phyloP scores from a whole-genome alignment of 768 basidiomycete species.

The Termitomyces sp. region DNA sequence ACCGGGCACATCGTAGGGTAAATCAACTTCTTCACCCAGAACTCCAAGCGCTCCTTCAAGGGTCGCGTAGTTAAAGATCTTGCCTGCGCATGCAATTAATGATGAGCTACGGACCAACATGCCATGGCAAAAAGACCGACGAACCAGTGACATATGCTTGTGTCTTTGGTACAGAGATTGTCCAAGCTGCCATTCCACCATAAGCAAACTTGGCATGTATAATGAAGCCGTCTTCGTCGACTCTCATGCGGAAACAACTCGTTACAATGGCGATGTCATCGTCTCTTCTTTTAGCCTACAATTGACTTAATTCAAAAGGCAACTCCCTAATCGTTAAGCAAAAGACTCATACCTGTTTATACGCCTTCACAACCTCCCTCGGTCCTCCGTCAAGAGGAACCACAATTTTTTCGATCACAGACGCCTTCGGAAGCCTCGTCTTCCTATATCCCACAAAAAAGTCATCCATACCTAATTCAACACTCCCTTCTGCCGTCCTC shows the following conservation, averaged over 20 bases:
- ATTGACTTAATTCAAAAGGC: neutral
- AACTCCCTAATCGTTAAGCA: neutral
- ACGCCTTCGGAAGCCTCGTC: slow-evolving; percentile 5
- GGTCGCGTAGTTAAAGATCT: slow-evolving; percentile 6
- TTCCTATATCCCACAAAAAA: slow-evolving; percentile 13
- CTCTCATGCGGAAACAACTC: slow-evolving; percentile 10
- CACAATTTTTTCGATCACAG: slow-evolving; percentile 10
- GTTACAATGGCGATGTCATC: slow-evolving; percentile 14
- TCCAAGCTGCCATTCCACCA: slow-evolving; percentile 13
- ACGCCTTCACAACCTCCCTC: slow-evolving; percentile 11
- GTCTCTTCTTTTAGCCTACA: slow-evolving; percentile 11
- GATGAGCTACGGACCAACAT: neutral
- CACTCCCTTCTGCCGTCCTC: neutral
- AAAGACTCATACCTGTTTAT: slow-evolving; percentile 9
- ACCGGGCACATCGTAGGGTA: slow-evolving; percentile 11
- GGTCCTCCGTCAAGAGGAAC: slow-evolving; percentile 12
- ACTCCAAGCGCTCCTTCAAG: slow-evolving; percentile 7
- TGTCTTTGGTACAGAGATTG: slow-evolving; percentile 10
- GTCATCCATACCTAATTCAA: slow-evolving; percentile 11
- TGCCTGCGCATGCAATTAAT: neutral
- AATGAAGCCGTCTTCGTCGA: slow-evolving; percentile 4
- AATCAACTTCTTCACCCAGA: slow-evolving; percentile 8
- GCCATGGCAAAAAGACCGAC: neutral
- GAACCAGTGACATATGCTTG: slow-evolving; percentile 7
- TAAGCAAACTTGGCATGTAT: slow-evolving; percentile 10